Evolutionary conservation across 129 eudicot genomes (phyloP).

Genomic region (Sambucus nigra): DNA sequence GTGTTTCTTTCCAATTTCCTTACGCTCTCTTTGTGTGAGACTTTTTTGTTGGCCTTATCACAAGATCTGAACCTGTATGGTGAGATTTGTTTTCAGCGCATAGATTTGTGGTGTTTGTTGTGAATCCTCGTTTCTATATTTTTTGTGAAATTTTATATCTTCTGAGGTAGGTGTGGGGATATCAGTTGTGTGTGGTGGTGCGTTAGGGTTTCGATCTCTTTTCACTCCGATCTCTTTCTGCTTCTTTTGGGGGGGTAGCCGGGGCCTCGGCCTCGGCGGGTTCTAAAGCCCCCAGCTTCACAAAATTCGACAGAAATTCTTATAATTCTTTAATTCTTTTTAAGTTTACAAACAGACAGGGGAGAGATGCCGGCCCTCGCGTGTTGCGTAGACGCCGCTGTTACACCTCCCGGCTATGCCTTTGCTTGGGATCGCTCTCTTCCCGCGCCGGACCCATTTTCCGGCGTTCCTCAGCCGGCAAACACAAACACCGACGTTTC

Average conservation of each 20-base stretch:
- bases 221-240: slow-evolving; percentile 51
- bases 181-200: slow-evolving; percentile 13
- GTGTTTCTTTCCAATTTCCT: not conserved
- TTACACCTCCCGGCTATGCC: slow-evolving; percentile 40
- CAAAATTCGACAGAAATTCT: slow-evolving; percentile 25
- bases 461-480: slow-evolving; percentile 40
- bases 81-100: slow-evolving; percentile 18
- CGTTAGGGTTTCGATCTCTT: slow-evolving; percentile 30
- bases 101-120: slow-evolving; percentile 11
- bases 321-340: slow-evolving; percentile 50
- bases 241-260: slow-evolving; percentile 99
- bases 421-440: slow-evolving; percentile 49
- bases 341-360: slow-evolving; percentile 25
- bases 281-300: slow-evolving; percentile 84
- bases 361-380: slow-evolving; percentile 79
- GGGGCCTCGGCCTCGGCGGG: slow-evolving; percentile 99
- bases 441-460: slow-evolving; percentile 49
- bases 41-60: not conserved
- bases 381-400: slow-evolving; percentile 62
- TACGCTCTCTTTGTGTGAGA: slow-evolving; percentile 6
- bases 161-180: slow-evolving; percentile 92
- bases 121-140: not conserved
- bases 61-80: slow-evolving; percentile 42
- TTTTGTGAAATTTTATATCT: slow-evolving; percentile 18
- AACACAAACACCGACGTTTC: slow-evolving; percentile 20